Base-by-base conservation (phyloP, 1,139 yeast genomes). In the Geotrichum reessii region DNA sequence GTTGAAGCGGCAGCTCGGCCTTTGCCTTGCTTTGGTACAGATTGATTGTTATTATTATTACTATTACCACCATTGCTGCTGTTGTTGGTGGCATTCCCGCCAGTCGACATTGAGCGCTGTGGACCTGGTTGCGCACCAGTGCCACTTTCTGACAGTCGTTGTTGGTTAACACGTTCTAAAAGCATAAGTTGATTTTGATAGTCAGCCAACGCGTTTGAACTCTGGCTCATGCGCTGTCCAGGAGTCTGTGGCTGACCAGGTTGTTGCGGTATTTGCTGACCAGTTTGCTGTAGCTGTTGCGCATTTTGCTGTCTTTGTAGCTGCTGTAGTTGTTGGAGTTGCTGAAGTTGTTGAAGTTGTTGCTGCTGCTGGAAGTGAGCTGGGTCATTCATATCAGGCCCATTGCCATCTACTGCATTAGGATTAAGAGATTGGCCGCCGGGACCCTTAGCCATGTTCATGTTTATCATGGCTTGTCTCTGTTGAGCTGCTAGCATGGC, bases 131-230 rank as follows among this genome's bases (percentile, higher is more conserved):
- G 46, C 7, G 27, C 47, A 42, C 51, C 56, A 50, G 71, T 72
- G 14, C 74, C 78, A 42, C 86, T 76, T 50, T 70, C 74, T 65
- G 70, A 63, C 52, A 73, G 63, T 61, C 79, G 71, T 69, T 82
- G 83, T 69, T 84, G 85, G 70, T 86, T 86, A 67, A 86, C 91
- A 63, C 83, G 82, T 64, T 87, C 93, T 61, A 87, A 73, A 50
- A 85, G 71, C 83, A 86, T 81, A 63, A 87, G 73, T 71, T 87
- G 93, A 79, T 82, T 81, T 71, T 87, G 93, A 70, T 87, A 87
- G 69, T 86, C 92, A 63, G 84, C 87, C 55, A 86, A 74, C 3
- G 81, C 81, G 56, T 71, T 73, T 58, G 67, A 69, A 57, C 67
- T 69, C 51, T 66, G 68, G 7, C 63, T 62, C 11, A 58, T 61